Base-by-base conservation (phyloP, 176 grass and related monocot species). In the Oryza coarctata region DNA sequence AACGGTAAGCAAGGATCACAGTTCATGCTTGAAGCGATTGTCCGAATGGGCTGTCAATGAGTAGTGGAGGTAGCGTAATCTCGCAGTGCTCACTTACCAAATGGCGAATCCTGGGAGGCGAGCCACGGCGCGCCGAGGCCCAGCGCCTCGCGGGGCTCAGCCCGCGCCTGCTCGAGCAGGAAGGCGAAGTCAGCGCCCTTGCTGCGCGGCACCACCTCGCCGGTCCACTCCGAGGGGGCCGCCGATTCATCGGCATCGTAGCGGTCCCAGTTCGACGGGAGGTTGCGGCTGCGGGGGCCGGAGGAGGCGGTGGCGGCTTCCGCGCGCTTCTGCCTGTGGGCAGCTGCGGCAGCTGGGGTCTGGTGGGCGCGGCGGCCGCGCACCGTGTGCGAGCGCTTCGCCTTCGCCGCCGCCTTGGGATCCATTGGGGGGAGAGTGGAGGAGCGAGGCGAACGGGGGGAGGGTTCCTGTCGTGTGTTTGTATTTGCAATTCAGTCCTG, bases 401-500 rank as follows among this genome's bases (percentile, higher is more conserved):
- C 93, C 89, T 89, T 93, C 67, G 93, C 93, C 38, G 85, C 88
- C 64, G 90, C 86, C 80, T 99, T 99, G 68, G 96, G 96, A 79
- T 99, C 93, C 93, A 99, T 95, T 13, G n/a, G 17, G n/a, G 17
- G 72, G 50, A 30, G 55, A 18, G 15, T 5, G 14, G 38, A 31
- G 33, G 41, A 12, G 75, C 22, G 41, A 40, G 26, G 28, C 68
- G 14, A 35, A 71, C 3, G 40, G 32, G 9, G 2, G 1, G 43
- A 78, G 41, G 75, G 63, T 67, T 85, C 80, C 26, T n/a, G 74
- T 23, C 60, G 61, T 65, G 22, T 12, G 64, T 36, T 25, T 25
- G 0, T 17, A 17, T 83, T 91, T 84, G 10, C 84, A 81, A 0
- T 29, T 57, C 3, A 18, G 17, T 65, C 35, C 80, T 63, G 1